Conservation (phyloP, 768 basidiomycete genomes). For the Mycena belliarum region DNA sequence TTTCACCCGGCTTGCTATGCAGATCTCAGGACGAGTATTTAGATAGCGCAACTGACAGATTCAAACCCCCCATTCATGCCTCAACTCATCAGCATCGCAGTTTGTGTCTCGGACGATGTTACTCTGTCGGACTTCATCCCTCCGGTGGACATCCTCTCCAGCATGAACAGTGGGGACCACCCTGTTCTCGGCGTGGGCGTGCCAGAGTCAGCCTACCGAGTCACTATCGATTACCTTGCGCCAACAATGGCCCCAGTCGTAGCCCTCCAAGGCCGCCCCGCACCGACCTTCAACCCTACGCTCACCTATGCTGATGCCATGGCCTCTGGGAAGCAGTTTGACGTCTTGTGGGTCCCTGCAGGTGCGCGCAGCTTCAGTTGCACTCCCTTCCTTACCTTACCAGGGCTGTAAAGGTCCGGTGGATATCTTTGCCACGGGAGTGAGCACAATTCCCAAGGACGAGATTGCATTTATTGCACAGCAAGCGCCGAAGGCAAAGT, state of each 20-base stretch:
- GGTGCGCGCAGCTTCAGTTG: constrained; percentile 6
- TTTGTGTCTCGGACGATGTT: constrained; percentile 15
- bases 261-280: not conserved
- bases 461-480: constrained; percentile 27
- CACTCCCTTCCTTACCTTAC: too few species aligned
- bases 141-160: constrained; percentile 14
- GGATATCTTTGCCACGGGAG: not conserved
- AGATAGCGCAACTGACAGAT: too few species aligned
- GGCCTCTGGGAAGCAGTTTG: constrained; percentile 14
- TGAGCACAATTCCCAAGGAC: not conserved
- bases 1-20: too few species aligned
- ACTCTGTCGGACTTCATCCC: constrained; percentile 22
- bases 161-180: constrained; percentile 9
- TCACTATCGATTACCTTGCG: constrained; percentile 13
- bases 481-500: constrained; percentile 30
- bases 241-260: constrained; percentile 16
- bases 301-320: constrained; percentile 15
- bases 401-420: constrained; percentile 7
- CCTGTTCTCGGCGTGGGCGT: not conserved
- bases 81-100: constrained; percentile 15
- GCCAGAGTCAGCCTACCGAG: constrained; percentile 5
- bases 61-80: not conserved
- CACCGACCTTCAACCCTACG: constrained; percentile 17
- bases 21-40: too few species aligned
- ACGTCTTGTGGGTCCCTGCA: constrained; percentile 16